Percentiles rank a stretch among this genome's conserved stretches.
phyloP scores from a whole-genome alignment of 192 early-diverging fungal species.

The Entomortierella parvispora region DNA sequence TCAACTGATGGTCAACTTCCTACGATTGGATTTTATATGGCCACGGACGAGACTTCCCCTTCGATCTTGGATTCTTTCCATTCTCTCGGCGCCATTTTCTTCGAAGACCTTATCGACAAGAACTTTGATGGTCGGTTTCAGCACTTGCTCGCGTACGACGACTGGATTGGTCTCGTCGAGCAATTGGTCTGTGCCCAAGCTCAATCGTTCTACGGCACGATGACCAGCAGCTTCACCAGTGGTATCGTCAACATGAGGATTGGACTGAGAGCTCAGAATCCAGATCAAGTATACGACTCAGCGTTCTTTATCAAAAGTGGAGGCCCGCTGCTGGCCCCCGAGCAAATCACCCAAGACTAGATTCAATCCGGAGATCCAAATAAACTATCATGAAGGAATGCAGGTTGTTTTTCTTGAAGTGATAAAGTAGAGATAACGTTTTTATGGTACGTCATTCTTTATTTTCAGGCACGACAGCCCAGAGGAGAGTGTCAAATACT shows the following conservation, averaged over 20 bases:
- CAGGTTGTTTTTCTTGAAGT: too few species aligned
- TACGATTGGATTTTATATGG: constrained; percentile 6
- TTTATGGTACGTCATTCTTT: too few species aligned
- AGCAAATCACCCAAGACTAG: neutral
- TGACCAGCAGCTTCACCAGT: constrained; percentile 29
- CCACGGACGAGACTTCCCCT: constrained; percentile 11
- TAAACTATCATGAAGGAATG: too few species aligned
- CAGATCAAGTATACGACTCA: neutral
- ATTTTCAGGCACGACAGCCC: too few species aligned
- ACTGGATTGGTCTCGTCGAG: constrained; percentile 33
- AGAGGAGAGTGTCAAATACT: too few species aligned
- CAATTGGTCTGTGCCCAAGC: constrained; percentile 21
- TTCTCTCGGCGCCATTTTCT: constrained; percentile 19
- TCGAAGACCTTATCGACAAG: constrained; percentile 25
- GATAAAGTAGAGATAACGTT: too few species aligned
- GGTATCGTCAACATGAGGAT: constrained; percentile 26
- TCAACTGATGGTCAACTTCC: neutral
- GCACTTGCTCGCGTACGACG: constrained; percentile 22
- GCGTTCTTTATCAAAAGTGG: neutral
- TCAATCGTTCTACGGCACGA: constrained; percentile 9
- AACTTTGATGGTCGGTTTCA: constrained; percentile 11
- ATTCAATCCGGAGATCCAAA: too few species aligned
- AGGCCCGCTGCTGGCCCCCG: neutral
- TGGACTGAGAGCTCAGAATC: neutral
- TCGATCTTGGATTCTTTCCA: constrained; percentile 12